phyloP scores from a whole-genome alignment of 805 yeast genomes.

The Lachancea sp. region DNA sequence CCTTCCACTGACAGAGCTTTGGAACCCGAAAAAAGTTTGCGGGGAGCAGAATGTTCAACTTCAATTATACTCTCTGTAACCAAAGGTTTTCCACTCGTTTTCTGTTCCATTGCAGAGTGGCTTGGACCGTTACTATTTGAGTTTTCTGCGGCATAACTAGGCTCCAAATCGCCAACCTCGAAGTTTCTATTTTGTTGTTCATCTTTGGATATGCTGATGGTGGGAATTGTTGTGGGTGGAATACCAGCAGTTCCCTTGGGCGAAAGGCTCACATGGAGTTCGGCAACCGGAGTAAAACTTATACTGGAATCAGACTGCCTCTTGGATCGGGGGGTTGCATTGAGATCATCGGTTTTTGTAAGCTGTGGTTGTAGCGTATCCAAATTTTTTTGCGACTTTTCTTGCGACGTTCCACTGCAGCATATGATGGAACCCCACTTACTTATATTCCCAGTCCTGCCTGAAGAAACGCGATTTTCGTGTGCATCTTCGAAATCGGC shows the following conservation, averaged over 20 bases:
- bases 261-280: constrained; percentile 7
- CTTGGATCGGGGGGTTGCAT: not conserved
- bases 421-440: constrained; percentile 5
- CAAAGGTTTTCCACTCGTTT: too few species aligned
- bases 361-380: not conserved
- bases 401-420: constrained; percentile 1
- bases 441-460: not conserved
- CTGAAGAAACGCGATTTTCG: not conserved
- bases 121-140: too few species aligned
- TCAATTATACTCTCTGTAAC: too few species aligned
- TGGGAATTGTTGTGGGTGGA: not conserved
- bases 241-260: constrained; percentile 1
- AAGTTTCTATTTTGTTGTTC: not conserved
- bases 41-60: too few species aligned
- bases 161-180: too few species aligned
- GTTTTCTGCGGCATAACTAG: too few species aligned
- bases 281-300: constrained; percentile 10
- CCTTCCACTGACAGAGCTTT: too few species aligned
- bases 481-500: constrained; percentile 5
- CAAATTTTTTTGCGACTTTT: not conserved
- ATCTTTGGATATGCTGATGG: constrained; percentile 1
- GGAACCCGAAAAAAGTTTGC: too few species aligned
- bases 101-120: too few species aligned
- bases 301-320: constrained; percentile 3
- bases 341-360: not conserved